Base-by-base conservation (phyloP, 225 moss, liverwort and hornwort species). In the Physcomitrium patens region DNA sequence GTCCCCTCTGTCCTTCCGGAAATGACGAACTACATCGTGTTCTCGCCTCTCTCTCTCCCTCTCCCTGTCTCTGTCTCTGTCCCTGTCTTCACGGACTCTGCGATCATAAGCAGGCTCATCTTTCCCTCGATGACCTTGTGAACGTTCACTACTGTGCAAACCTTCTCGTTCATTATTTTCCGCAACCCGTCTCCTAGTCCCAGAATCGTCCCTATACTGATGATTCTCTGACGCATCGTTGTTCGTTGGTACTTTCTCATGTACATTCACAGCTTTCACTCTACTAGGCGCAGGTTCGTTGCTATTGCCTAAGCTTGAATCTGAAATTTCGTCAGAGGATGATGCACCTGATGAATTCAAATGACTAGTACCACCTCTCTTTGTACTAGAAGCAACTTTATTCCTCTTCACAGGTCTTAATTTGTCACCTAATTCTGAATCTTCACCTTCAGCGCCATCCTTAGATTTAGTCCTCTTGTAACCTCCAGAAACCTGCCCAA, bases 391-490 rank as follows among this genome's bases (percentile, higher is more conserved):
- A 64, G 79, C 76, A 79, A 81, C 80, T 82, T 88, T 99, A 18
- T 70, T 83, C 82, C 89, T 89, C 87, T 95, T 99, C 2, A 78
- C 62, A 74, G 75, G 78, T 62, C 91, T 91, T 22, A 65, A 22
- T 71, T 80, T 77, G 44, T 89, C 86, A 52, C 82, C 87, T 65
- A 70, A 72, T 63, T 93, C 93, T 78, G 84, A 87, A n/a, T 89
- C 93, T 60, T 76, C 91, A 16, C 86, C 92, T 60, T 90, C 94
- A 42, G 44, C 63, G 42, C 79, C 79, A 17, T 68, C 80, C 60
- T 87, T 78, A 42, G 93, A 93, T 13, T 84, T 85, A 17, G 92
- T 92, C 80, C 94, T 89, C 72, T 91, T 91, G 42, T 68, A 86
- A 48, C 89, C 91, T 79, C 84, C 90, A 28, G 89, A 89, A 48